Evolutionary conservation across 2,329 filamentous ascomycete genomes (phyloP), one percentile per base, ranked within the genome.

Genomic region (Exophiala sp.): DNA sequence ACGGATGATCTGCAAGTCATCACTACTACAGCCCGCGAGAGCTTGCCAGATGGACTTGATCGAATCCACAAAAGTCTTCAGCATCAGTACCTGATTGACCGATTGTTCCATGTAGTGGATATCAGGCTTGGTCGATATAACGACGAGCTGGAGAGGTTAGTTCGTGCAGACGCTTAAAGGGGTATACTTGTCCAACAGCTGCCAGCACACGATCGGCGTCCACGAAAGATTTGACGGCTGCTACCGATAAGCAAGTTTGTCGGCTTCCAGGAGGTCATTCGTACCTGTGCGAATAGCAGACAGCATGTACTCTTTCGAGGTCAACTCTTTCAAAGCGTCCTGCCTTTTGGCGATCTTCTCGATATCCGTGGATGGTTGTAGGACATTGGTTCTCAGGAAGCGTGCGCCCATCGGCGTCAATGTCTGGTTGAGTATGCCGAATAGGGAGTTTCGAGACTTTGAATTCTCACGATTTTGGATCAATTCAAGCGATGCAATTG

Each of bases 401-500:
- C 94, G 83, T 4, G 84, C 79, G 2, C 94, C 94, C 90, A 97
- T 97, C 0, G 89, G 87, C 0, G 94, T 97, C 16, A 83, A 68
- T 0, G 91, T 96, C 60, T 90, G 80, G 63, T 97, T 95, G 42
- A 99, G 72, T 0, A 97, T 70, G 0, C 91, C 91, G 59, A 91
- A 92, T 0, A 99, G 75, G 60, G 87, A 92, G 36, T 92, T 83
- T 59, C 85, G 89, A 0, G 91, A 95, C 61, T 87, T 91, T 0
- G 84, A 66, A 62, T 87, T 85, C 10, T 88, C 85, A 0, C 91
- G 67, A 61, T 96, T 99, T 64, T 96, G 90, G 21, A 97, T 87
- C 5, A 99, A 78, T 68, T 99, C 94, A 2, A 99, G 76, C 0
- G 90, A 90, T 35, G 86, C 81, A 24, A 96, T 89, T 0, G 91